Percentiles rank a stretch among this genome's conserved stretches.
Evolutionary conservation across 2,329 filamentous ascomycete species (phyloP).

Genomic region (Ophidiomyces ophidiicola): DNA sequence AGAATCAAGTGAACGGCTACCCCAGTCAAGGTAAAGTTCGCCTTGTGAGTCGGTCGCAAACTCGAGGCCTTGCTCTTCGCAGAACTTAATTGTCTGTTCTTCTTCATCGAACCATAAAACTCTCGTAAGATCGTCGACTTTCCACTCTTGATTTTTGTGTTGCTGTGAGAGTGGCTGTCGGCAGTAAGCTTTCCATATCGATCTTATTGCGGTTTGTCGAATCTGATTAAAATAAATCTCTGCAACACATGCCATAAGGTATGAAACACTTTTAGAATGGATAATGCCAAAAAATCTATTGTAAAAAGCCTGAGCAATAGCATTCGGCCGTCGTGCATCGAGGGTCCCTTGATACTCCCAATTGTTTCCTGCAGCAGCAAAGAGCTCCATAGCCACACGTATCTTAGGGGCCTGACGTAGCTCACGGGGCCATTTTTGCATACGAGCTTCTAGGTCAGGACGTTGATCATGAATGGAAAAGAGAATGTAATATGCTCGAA

Average conservation of each 20-base stretch:
- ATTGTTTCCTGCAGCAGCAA: constrained; percentile 43
- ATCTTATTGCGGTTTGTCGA: constrained; percentile 44
- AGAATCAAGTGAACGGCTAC: constrained; percentile 36
- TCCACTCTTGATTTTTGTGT: constrained; percentile 45
- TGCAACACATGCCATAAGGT: constrained; percentile 52
- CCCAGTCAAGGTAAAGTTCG: constrained; percentile 41
- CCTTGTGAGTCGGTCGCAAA: constrained; percentile 38
- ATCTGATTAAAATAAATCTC: constrained; percentile 51
- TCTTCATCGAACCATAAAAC: constrained; percentile 46
- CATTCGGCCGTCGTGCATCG: constrained; percentile 37
- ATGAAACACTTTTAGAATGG: constrained; percentile 44
- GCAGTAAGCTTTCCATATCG: constrained; percentile 43
- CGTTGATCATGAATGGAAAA: constrained; percentile 42
- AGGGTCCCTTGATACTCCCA: constrained; percentile 42
- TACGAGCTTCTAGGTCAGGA: constrained; percentile 45
- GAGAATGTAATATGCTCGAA: constrained; percentile 50
- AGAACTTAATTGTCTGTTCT: constrained; percentile 43
- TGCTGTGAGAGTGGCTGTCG: constrained; percentile 37
- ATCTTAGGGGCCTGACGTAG: constrained; percentile 43
- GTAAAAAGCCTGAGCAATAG: constrained; percentile 48
- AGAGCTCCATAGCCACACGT: constrained; percentile 45
- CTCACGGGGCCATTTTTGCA: constrained; percentile 43
- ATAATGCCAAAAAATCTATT: constrained; percentile 46
- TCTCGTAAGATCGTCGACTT: constrained; percentile 39
- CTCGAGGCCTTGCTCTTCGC: constrained; percentile 41